A percentile compares a stretch with the other conserved stretches of the same genome.
Evolutionary conservation across 352 stramenopile genomes (phyloP).

Genomic region (Globisporangium heterothallicum): DNA sequence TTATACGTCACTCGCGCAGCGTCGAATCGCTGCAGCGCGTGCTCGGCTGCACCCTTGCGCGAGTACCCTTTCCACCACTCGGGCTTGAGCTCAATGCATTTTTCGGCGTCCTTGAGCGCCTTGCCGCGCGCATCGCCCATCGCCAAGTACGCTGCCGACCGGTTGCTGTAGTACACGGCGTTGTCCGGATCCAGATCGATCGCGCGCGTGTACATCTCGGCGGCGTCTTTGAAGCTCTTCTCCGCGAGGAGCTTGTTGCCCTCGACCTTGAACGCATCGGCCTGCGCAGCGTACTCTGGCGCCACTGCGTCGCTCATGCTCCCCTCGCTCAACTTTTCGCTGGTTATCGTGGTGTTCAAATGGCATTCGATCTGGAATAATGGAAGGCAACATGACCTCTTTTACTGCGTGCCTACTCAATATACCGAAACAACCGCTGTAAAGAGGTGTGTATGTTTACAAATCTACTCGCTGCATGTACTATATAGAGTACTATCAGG

Average conservation of each 20-base stretch:
- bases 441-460: too few species aligned
- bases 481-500: too few species aligned
- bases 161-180: slow-evolving; percentile 84
- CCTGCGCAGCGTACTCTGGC: slow-evolving; percentile 56
- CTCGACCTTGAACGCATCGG: slow-evolving; percentile 80
- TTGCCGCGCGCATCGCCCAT: slow-evolving; percentile 78
- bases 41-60: slow-evolving; percentile 74
- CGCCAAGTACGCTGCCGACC: slow-evolving; percentile 73
- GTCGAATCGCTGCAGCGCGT: slow-evolving; percentile 73
- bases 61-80: slow-evolving; percentile 88
- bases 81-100: slow-evolving; percentile 68
- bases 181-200: slow-evolving; percentile 83
- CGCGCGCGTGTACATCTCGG: slow-evolving; percentile 80
- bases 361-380: too few species aligned
- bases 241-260: slow-evolving; percentile 69
- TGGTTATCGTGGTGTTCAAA: neutral
- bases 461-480: too few species aligned
- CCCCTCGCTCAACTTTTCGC: neutral
- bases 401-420: too few species aligned
- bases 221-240: slow-evolving; percentile 55
- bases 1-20: slow-evolving; percentile 68
- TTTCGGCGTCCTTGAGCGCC: slow-evolving; percentile 70
- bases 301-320: slow-evolving; percentile 14
- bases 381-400: too few species aligned
- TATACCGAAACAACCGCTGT: too few species aligned